Evolutionary conservation across 1,139 yeast species (phyloP), one percentile per base, ranked within the genome.

Genomic region (Suhomyces ambrosiae): DNA sequence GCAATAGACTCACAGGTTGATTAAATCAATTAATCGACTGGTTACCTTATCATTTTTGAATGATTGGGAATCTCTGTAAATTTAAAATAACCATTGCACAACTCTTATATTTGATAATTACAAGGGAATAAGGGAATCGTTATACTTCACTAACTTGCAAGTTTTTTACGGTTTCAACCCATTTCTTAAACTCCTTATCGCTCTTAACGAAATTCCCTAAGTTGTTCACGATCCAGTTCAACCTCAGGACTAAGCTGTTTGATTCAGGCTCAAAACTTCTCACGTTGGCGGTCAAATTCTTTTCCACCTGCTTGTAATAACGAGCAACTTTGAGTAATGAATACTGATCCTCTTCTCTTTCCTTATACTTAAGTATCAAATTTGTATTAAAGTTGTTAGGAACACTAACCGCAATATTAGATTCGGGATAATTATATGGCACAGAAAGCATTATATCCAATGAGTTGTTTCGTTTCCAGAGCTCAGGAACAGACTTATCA

Each of bases 141-240:
- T 19, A 17, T 21, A 16, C 13, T 7, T 29, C 32, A 4, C 7
- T 21, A 17, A 29, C 32, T 13, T 14, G 17, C 5, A 35, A 18
- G 15, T 7, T 28, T n/a, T 19, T 23, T 10, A 19, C 22, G 19
- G 30, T 29, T 3, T 23, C 19, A 12, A 26, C 29, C 47, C 47
- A 46, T n/a, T 32, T 17, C 11, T 35, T 28, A 35, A 56, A 62
- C 13, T 47, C 54, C 1, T 33, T 33, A 7, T 38, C 39, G 5
- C 41, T 44, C 23, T 50, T 36, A 33, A 63, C 51, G 37, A 64
- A 62, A 11, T 42, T 37, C 2, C 53, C 56, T 30, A 65, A 40
- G 38, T 65, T 55, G 34, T 63, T 63, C 5, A 55, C 48, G 16
- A 67, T 41, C 50, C 62, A 63, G 43, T 66, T 67, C 30, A 65